A percentile compares a stretch with the other conserved stretches of the same genome.
phyloP scores from a whole-genome alignment of 441 rosid species.

The Croton laevigatus region DNA sequence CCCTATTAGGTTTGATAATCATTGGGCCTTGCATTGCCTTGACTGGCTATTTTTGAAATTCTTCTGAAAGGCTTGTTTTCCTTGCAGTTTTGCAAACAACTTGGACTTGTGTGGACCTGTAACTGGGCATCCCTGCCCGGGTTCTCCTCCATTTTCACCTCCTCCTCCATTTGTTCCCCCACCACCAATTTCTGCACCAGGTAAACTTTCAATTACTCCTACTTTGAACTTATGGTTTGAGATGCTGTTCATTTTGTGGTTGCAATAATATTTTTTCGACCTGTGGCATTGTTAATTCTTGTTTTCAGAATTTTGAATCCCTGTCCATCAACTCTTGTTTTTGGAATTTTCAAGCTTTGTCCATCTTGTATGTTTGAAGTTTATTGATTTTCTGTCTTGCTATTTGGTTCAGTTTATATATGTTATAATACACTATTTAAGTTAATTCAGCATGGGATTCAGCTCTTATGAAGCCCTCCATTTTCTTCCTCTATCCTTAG shows the following conservation, averaged over 20 bases:
- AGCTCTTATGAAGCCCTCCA: not conserved
- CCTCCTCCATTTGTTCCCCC: constrained; percentile 90
- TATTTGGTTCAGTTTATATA: not conserved
- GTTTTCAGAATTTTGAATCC: not conserved
- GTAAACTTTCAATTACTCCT: constrained; percentile 29
- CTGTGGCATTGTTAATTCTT: not conserved
- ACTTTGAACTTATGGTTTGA: not conserved
- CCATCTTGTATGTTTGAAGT: not conserved
- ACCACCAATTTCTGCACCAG: constrained; percentile 61
- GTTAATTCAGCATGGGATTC: not conserved
- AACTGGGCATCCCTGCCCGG: constrained; percentile 89
- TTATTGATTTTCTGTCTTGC: not conserved
- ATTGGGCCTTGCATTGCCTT: constrained; percentile 8
- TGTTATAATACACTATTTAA: not conserved
- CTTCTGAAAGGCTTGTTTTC: constrained; percentile 20
- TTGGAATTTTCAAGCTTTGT: no score
- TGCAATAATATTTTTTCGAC: not conserved
- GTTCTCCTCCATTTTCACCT: constrained; percentile 96
- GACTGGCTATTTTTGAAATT: constrained; percentile 10
- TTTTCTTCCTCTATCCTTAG: not conserved
- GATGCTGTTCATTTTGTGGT: not conserved
- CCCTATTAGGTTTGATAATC: constrained; percentile 67
- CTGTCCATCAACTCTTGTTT: no score
- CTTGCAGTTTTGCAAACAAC: constrained; percentile 91
- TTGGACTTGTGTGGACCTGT: constrained; percentile 86